Evolutionary conservation across 2,329 filamentous ascomycete species (phyloP).

Genomic region (Aspergillus aculeatus): DNA sequence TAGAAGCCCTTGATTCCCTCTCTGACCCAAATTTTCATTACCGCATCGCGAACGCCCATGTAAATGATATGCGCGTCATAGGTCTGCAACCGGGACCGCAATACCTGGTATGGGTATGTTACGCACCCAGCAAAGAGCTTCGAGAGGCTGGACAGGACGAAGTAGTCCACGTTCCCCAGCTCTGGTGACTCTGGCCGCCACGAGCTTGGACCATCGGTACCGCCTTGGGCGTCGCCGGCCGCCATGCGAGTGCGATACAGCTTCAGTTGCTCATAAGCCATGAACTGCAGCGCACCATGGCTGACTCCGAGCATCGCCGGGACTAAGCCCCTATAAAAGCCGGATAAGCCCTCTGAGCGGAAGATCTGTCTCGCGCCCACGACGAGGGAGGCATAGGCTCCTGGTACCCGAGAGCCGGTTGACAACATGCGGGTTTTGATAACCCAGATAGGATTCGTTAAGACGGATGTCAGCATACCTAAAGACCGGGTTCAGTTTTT

Average conservation of each 20-base stretch:
- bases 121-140: conserved; percentile 87
- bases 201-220: conserved; percentile 16
- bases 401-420: conserved; percentile 68
- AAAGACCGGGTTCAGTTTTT: not conserved
- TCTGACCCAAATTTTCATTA: conserved; percentile 69
- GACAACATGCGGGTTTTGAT: conserved; percentile 97
- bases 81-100: conserved; percentile 83
- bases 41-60: conserved; percentile 69
- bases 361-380: conserved; percentile 68
- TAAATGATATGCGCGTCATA: conserved; percentile 78
- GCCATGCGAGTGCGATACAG: conserved; percentile 54
- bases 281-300: conserved; percentile 93
- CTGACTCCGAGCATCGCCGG: conserved; percentile 82
- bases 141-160: conserved; percentile 74
- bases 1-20: conserved; percentile 87
- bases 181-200: conserved; percentile 26
- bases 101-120: conserved; percentile 94
- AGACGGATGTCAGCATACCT: conserved; percentile 72
- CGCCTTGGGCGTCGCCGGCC: conserved; percentile 24
- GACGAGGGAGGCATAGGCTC: conserved; percentile 78
- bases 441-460: conserved; percentile 97
- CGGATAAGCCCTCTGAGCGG: conserved; percentile 67
- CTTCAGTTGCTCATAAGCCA: conserved; percentile 81
- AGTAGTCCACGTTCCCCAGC: conserved; percentile 71
- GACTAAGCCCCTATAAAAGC: conserved; percentile 84